These are phyloP conservation scores for Coniella lustricola DNA, from an alignment of 2,329 filamentous ascomycete species.

Conservation along the genomic window DNA sequence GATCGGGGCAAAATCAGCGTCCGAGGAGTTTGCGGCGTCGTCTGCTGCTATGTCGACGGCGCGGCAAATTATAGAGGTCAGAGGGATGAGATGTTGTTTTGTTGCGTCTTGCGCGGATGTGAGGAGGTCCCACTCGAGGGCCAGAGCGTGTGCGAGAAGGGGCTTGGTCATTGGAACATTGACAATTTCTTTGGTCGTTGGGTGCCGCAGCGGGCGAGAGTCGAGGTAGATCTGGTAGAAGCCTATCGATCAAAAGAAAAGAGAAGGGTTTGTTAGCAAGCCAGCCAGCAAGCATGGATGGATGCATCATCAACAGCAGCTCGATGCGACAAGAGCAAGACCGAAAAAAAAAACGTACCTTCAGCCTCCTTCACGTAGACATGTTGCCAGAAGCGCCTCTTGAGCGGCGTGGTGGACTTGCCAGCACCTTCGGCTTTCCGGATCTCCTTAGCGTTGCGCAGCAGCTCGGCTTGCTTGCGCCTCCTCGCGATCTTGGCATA, in stretches of 20 bases:
- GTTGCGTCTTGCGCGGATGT: conserved; percentile 76
- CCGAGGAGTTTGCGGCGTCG: conserved; percentile 41
- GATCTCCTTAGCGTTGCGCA: conserved; percentile 43
- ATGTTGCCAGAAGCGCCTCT: conserved; percentile 85
- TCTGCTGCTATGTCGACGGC: conserved; percentile 73
- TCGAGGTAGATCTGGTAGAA: conserved; percentile 66
- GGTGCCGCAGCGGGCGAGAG: conserved; percentile 69
- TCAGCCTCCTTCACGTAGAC: conserved; percentile 62
- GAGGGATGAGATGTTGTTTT: conserved; percentile 78
- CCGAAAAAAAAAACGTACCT: conserved; percentile 39
- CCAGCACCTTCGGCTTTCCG: conserved; percentile 23
- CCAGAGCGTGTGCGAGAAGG: conserved; percentile 76
- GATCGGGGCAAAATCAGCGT: conserved; percentile 31
- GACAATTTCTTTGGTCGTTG: conserved; percentile 63
- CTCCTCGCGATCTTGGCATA: conserved; percentile 41
- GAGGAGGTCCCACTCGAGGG: conserved; percentile 88
- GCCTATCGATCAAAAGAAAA: conserved; percentile 24
- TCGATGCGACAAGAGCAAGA: background rate
- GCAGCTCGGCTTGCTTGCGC: conserved; percentile 46
- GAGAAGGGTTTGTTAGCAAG: no score
- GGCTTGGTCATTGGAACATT: conserved; percentile 68
- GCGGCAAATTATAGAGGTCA: conserved; percentile 78
- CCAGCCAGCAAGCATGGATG: no score
- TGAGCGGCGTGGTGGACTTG: conserved; percentile 26
- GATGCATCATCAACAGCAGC: no score